Evolutionary conservation across 768 basidiomycete genomes (phyloP).

Genomic region (Leucocoprinus sp.): DNA sequence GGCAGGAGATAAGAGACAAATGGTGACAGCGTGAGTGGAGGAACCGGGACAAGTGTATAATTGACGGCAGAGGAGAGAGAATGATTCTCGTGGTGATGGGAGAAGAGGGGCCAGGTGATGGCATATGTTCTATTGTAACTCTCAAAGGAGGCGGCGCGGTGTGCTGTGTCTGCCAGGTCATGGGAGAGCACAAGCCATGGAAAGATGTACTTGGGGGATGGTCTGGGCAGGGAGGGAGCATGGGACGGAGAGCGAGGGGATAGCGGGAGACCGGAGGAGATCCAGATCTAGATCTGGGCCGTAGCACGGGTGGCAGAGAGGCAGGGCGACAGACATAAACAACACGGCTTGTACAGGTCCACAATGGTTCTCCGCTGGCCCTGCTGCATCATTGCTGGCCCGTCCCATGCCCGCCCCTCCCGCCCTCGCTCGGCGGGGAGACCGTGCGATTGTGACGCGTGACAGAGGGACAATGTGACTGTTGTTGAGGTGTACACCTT

Average conservation of each 20-base stretch:
- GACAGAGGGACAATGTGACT: constrained; percentile 9
- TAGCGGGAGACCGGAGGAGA: constrained; percentile 1
- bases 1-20: background rate
- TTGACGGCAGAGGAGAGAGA: constrained; percentile 11
- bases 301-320: constrained; percentile 12
- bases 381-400: background rate
- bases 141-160: no score
- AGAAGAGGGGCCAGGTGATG: constrained; percentile 12
- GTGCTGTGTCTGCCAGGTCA: no score
- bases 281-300: constrained; percentile 12
- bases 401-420: background rate
- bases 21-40: constrained; percentile 12
- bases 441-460: constrained; percentile 12
- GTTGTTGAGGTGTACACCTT: constrained; percentile 10
- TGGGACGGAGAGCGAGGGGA: background rate
- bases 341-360: background rate
- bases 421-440: constrained; percentile 10
- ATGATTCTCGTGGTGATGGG: constrained; percentile 12
- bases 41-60: constrained; percentile 1
- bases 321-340: background rate
- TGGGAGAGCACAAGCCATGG: no score
- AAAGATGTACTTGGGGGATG: background rate
- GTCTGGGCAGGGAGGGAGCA: background rate
- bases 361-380: constrained; percentile 1
- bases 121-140: constrained; percentile 12